These are phyloP conservation scores for Ensete glaucum DNA, from an alignment of 176 grass and related monocot species.

Conservation along the genomic window DNA sequence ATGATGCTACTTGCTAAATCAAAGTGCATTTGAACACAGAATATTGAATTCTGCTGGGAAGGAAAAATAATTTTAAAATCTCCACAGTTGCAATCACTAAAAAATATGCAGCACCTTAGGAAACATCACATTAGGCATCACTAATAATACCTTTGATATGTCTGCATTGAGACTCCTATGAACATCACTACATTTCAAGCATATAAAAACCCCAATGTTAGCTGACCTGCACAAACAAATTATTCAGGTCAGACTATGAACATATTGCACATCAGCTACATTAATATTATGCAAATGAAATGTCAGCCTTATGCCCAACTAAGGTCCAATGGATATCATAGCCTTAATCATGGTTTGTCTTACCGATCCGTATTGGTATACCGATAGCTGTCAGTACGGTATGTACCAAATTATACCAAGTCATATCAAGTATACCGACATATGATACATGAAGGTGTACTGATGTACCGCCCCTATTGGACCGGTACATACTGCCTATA, in stretches of 20 bases:
- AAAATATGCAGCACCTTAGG: neutral
- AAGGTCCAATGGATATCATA: neutral
- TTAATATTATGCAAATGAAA: too few relatives aligned
- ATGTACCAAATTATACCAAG: too few relatives aligned
- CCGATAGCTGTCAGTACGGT: too few relatives aligned
- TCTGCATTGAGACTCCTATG: conserved; percentile 85
- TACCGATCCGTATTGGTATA: too few relatives aligned
- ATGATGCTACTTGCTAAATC: too few relatives aligned
- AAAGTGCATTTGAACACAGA: too few relatives aligned
- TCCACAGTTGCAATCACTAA: neutral
- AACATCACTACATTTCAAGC: conserved; percentile 96
- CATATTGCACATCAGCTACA: too few relatives aligned
- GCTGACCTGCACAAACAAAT: conserved; percentile 56
- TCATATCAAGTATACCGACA: too few relatives aligned
- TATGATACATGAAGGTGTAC: too few relatives aligned
- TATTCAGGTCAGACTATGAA: neutral
- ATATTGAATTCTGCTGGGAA: neutral
- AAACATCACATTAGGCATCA: conserved; percentile 9
- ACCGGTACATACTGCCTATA: too few relatives aligned
- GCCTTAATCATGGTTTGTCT: too few relatives aligned
- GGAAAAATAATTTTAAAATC: conserved; percentile 3
- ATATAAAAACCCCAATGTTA: conserved; percentile 95
- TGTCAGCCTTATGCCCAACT: neutral
- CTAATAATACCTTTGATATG: conserved; percentile 67
- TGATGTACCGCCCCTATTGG: too few relatives aligned